Base-by-base conservation (phyloP, 148 eudicot genomes). In the Cornus florida region DNA sequence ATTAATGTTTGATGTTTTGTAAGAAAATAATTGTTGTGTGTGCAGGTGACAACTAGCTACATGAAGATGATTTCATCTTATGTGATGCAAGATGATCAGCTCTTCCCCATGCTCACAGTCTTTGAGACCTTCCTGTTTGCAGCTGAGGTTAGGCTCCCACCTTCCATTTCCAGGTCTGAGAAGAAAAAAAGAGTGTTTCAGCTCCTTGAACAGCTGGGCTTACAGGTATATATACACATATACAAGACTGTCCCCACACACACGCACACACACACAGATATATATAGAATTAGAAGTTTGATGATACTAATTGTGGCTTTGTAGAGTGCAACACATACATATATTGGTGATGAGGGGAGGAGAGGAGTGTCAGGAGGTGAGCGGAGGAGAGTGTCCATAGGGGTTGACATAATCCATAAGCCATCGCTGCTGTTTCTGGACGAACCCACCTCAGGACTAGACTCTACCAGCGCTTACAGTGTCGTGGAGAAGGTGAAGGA, bases 21-120 rank as follows among this genome's bases (percentile, higher is more conserved):
- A 35, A 35, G 20, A 57, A 12, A 57, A 2, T 4, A 57, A 39
- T 4, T 1, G 69, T 1, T 22, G 22, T 33, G 0, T 72, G 8
- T 70, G 75, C 86, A 88, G 88, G 90, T 88, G 32, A 81, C 90
- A 71, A 78, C 90, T 46, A 88, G 90, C 80, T 88, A 88, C 62
- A 88, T 88, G 90, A 88, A 88, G 85, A 85, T 85, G 90, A 75
- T 88, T 4, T 88, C 90, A 20, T 88, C 90, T 5, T 88, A 88
- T n/a, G 90, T 88, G 75, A 88, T 88, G 90, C 90, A 88, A 85
- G 90, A 88, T 73, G 90, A 88, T 73, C 90, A 88, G 78, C 86
- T 88, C 78, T 88, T 88, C 53, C 83, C 90, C 46, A 85, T 85
- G 90, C 72, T 88, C 78, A 88, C 90, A 0, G 90, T 88, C 62